Base-by-base conservation (phyloP, 805 yeast genomes). In the Barnettozyma wickerhamii region DNA sequence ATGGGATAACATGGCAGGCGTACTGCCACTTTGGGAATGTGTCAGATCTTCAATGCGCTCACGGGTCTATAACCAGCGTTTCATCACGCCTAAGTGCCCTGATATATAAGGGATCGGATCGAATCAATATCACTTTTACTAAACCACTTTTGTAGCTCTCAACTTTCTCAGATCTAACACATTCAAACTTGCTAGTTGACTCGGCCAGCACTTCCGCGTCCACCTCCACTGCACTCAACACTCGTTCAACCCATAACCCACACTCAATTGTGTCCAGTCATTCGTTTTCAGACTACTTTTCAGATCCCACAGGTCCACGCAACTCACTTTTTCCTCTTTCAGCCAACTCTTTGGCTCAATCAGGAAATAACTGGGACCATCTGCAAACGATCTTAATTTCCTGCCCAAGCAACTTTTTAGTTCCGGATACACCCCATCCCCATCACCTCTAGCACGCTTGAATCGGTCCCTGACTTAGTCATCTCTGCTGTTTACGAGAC, bases 331-430 rank as follows among this genome's bases (percentile, higher is more conserved):
- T 34, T 35, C 43, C 43, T 19, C 18, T 30, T 40, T 21, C 38
- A 40, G 39, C 26, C 24, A 35, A 23, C 30, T n/a, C 36, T 18
- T 19, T 19, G 19, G 15, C 43, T 39, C 36, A 23, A 34, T 35
- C 26, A 26, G 43, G 43, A 35, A 35, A 35, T 40, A 14, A 14
- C 19, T 39, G 28, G 15, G 23, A 10, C 26, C 26, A 23, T 34
- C 30, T 24, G 37, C 37, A 34, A 17, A 6, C 10, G 4, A 17
- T 10, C 5, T 19, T 30, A 29, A 14, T 15, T 21, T 24, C 21
- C 17, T 24, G 20, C 18, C 26, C 37, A 34, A 39, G 23, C 34
- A 39, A 33, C 28, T 18, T 32, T 24, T 14, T 32, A 19, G 15
- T 14, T 19, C 17, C 21, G 17, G 24, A 32, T 33, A 33, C 29